Evolutionary conservation across 257 asterid species (phyloP), one percentile per base, ranked within the genome.

Genomic region (Craterostigma plantagineum): DNA sequence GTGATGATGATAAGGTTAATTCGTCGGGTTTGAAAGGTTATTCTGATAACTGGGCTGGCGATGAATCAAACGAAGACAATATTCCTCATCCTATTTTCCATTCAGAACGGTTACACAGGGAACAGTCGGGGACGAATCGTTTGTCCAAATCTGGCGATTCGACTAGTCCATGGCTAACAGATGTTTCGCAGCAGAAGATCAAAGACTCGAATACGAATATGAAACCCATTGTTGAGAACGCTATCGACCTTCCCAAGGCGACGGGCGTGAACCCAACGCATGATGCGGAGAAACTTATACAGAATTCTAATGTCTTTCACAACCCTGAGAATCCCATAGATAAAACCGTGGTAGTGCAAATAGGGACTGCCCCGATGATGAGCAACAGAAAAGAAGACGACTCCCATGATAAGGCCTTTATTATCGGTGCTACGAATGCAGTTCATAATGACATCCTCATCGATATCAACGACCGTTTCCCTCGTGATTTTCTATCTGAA

Each of bases 381-480:
- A 23, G 30, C 30, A 23, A 6, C 30, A 23, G 30, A 23, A 23
- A 6, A 23, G 30, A 23, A 23, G 30, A 23, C 2, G 30, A 23
- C n/a, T n/a, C n/a, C n/a, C n/a, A n/a, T 23, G 30, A 23, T 23
- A 23, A 23, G 30, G 30, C 64, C 16, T 53, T 57, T 40, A n/a
- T n/a, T n/a, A 10, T 59, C 30, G 64, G 41, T 49, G 64, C 52
- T 54, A 59, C 50, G 54, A 41, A 53, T 52, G 55, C 69, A 18
- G 78, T 65, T 67, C 76, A 54, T 10, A 75, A 72, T 42, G 81
- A 82, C 73, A 85, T 81, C 53, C 64, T 73, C 39, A 81, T 86
- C 51, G 86, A 86, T 61, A 69, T 73, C 33, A 73, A 75, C 62
- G 96, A 86, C 53, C 87, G 77, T 43, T 81, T 81, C 62, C 96